These are phyloP conservation scores for Colletotrichum plurivorum DNA, from an alignment of 2,329 filamentous ascomycete species.

Conservation along the genomic window DNA sequence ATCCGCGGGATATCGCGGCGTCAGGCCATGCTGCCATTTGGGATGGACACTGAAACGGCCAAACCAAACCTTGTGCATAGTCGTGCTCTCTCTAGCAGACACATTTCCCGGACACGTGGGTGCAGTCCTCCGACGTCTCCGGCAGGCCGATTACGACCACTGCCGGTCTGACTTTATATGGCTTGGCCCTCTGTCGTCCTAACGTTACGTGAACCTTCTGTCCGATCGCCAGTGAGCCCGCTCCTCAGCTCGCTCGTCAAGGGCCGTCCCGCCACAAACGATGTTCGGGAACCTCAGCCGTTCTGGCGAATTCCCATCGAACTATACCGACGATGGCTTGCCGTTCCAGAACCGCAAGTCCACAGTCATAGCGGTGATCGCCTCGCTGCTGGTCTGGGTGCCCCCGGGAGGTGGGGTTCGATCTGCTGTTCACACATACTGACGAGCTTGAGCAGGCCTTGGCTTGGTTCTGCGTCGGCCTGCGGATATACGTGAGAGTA, in stretches of 20 bases:
- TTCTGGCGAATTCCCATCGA: slow-evolving; percentile 9
- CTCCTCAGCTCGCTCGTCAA: no score
- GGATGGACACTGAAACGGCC: no score
- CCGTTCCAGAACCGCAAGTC: slow-evolving; percentile 19
- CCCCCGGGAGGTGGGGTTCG: background rate
- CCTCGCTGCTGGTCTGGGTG: slow-evolving; percentile 5
- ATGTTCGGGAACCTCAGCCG: slow-evolving; percentile 30
- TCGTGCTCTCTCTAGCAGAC: no score
- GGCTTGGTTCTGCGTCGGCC: slow-evolving; percentile 25
- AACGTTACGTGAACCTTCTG: no score
- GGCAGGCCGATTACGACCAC: no score
- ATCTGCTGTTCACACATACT: background rate
- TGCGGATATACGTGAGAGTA: slow-evolving; percentile 18
- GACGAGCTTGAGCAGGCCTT: background rate
- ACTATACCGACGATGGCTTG: slow-evolving; percentile 28
- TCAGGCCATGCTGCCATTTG: no score
- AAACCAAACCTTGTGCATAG: no score
- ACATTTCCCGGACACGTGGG: no score
- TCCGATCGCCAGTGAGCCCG: background rate
- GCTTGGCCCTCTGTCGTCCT: no score
- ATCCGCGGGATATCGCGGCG: no score
- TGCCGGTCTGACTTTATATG: no score
- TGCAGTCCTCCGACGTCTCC: no score
- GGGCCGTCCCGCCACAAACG: background rate
- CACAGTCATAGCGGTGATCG: slow-evolving; percentile 18